phyloP scores from a whole-genome alignment of 805 yeast genomes.

The Spencermartinsiella europaea region DNA sequence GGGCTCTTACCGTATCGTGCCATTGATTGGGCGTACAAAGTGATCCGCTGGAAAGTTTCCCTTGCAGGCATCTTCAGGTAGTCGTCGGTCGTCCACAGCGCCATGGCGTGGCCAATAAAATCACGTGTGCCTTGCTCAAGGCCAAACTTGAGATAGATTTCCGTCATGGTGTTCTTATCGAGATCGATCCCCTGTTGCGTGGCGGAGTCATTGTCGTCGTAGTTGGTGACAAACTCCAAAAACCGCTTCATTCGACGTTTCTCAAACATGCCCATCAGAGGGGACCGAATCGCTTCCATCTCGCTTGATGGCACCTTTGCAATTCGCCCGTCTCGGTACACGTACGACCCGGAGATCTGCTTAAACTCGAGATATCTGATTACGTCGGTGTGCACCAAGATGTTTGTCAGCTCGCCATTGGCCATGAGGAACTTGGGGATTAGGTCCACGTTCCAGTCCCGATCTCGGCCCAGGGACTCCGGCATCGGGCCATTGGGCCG shows the following conservation, averaged over 20 bases:
- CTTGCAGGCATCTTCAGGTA: conserved; percentile 86
- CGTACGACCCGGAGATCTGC: conserved; percentile 94
- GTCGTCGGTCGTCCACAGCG: conserved; percentile 88
- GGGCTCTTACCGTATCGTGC: conserved; percentile 96
- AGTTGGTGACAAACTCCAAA: conserved; percentile 78
- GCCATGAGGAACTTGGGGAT: conserved; percentile 98
- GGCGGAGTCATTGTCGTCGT: conserved; percentile 67
- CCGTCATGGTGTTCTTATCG: conserved; percentile 86
- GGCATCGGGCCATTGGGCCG: conserved; percentile 71
- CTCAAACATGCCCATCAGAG: conserved; percentile 93
- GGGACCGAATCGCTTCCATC: conserved; percentile 82
- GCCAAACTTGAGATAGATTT: conserved; percentile 82
- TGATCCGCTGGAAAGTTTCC: conserved; percentile 81
- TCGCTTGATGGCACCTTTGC: conserved; percentile 94
- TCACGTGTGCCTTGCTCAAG: conserved; percentile 90
- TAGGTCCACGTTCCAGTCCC: conserved; percentile 97
- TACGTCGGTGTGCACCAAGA: conserved; percentile 91
- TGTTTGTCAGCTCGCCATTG: conserved; percentile 93
- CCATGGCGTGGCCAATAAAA: conserved; percentile 98
- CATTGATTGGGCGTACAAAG: conserved; percentile 82
- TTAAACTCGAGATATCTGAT: conserved; percentile 94
- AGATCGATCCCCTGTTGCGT: conserved; percentile 83
- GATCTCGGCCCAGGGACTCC: conserved; percentile 73
- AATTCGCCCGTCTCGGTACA: conserved; percentile 81
- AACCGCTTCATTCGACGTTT: conserved; percentile 92